Base-by-base conservation (phyloP, 192 early-diverging fungal species). In the Gryganskiella cystojenkinii region DNA sequence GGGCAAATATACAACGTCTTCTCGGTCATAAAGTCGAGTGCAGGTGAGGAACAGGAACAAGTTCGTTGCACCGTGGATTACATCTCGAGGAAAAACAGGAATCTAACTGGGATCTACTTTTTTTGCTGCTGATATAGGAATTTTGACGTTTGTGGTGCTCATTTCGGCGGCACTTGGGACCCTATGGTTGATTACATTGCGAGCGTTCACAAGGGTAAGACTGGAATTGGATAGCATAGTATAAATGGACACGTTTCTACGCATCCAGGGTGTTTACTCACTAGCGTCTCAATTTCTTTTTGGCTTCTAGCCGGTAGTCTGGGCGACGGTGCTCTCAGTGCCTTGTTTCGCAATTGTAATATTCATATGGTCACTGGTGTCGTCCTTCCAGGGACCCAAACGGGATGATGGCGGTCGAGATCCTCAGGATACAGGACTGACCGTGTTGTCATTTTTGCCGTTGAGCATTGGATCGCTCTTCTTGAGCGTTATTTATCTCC, bases 361-460 rank as follows among this genome's bases (percentile, higher is more conserved):
- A 52, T 87, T 89, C 68, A 51, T 89, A 40, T 89, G 87, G 87
- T 79, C 81, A 19, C 5, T 87, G 5, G 66, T 79, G 20, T 80
- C 82, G 35, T 84, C 82, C 22, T 83, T 87, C 20, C 74, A 40
- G 37, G 75, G 74, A 22, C 67, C 71, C 7, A 66, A 65, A 13
- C 5, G 37, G 13, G 37, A 40, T 13, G 37, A 40, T 40, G 78
- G 69, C 3, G 56, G 69, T 11, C 57, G 66, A 10, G 51, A 82
- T 59, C 72, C 80, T 19, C 84, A 85, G 45, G 82, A 88, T 53
- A 80, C 80, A 35, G 71, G 81, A 68, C 46, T 87, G 68, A 79
- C 82, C 5, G 20, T 83, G 14, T 56, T 87, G 20, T 89, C 87
- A 43, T 63, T 87, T 31, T 54, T 87, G n/a, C 87, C 87, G 33